Conservation (phyloP, 257 asterid species). For the Anisodus tanguticus region DNA sequence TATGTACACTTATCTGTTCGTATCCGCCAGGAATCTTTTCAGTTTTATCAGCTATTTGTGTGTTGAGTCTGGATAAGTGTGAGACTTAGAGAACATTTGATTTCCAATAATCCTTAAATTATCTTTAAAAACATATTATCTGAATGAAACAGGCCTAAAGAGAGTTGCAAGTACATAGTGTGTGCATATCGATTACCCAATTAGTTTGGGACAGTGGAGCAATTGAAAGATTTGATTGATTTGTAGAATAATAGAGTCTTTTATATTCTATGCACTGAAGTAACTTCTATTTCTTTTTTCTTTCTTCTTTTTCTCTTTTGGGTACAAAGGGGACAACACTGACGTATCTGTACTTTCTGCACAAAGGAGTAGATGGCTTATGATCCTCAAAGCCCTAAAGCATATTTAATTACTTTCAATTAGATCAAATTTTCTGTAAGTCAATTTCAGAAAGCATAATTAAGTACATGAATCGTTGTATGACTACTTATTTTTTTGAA, state of each 20-base stretch:
- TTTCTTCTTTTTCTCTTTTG: slow-evolving; percentile 3
- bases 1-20: not conserved
- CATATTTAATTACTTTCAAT: not conserved
- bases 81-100: not conserved
- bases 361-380: not conserved
- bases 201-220: slow-evolving; percentile 16
- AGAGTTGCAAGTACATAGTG: not conserved
- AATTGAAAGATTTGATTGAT: slow-evolving; percentile 9
- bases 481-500: not conserved
- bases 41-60: not conserved
- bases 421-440: not conserved
- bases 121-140: not conserved
- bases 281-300: slow-evolving; percentile 19
- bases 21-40: not conserved
- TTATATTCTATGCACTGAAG: not conserved
- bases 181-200: not conserved
- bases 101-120: slow-evolving; percentile 4
- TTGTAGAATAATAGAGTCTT: not conserved
- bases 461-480: not conserved
- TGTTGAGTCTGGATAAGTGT: slow-evolving; percentile 7
- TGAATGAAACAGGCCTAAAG: not conserved
- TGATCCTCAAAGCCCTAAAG: slow-evolving; percentile 24
- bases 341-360: slow-evolving; percentile 11
- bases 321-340: not conserved
- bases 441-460: not conserved